Conservation (phyloP, 352 stramenopile genomes). For the Globisporangium irregulare region DNA sequence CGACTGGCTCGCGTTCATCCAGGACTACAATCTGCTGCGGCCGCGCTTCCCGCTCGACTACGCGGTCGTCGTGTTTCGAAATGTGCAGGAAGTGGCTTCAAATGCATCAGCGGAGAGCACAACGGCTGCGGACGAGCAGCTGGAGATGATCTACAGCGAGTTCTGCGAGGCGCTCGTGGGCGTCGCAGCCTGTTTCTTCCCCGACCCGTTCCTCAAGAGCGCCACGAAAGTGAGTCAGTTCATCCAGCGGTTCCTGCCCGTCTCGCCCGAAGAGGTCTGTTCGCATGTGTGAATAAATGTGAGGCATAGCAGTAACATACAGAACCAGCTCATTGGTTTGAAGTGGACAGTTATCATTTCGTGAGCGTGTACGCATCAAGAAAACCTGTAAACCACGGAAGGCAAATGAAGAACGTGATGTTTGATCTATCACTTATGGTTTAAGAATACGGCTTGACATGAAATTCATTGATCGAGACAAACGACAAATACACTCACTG, state of each 20-base stretch:
- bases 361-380: neutral
- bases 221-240: constrained; percentile 65
- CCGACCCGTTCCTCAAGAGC: constrained; percentile 57
- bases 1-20: constrained; percentile 69
- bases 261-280: constrained; percentile 54
- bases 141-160: constrained; percentile 74
- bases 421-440: neutral
- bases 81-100: constrained; percentile 50
- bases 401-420: neutral
- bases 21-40: constrained; percentile 66
- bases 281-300: constrained; percentile 25
- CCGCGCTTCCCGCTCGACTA: constrained; percentile 58
- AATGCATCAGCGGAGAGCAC: constrained; percentile 1
- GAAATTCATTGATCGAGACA: neutral
- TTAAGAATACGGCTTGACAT: neutral
- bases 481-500: neutral
- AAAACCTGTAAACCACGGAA: neutral
- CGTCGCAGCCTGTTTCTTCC: constrained; percentile 52
- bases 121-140: constrained; percentile 14
- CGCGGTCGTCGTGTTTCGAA: constrained; percentile 54
- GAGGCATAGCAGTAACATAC: neutral
- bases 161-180: constrained; percentile 69
- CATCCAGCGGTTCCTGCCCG: constrained; percentile 60
- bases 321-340: neutral
- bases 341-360: neutral